A percentile compares a stretch with the other conserved stretches of the same genome.
Evolutionary conservation across 2,329 filamentous ascomycete species (phyloP).

Genomic region (Beauveria rudraprayagi): DNA sequence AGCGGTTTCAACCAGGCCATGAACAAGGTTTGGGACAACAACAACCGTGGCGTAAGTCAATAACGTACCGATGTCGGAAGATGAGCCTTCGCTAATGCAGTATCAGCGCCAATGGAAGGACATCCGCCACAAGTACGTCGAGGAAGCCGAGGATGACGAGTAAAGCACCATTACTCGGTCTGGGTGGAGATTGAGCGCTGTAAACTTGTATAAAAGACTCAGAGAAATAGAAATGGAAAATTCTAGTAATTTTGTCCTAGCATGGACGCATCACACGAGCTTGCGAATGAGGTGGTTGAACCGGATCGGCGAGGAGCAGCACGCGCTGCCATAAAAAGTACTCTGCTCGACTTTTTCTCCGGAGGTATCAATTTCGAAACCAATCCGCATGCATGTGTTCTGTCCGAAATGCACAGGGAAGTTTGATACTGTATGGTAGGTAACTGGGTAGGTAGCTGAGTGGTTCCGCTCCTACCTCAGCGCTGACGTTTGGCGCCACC

Average conservation of each 20-base stretch:
- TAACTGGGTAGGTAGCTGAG: not conserved
- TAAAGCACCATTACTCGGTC: conserved; percentile 23
- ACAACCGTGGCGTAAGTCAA: conserved; percentile 81
- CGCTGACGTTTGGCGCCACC: not conserved
- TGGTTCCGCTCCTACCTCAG: conserved; percentile 1
- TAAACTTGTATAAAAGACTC: conserved; percentile 15
- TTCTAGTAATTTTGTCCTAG: conserved; percentile 2
- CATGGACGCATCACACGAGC: not conserved
- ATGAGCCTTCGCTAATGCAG: conserved; percentile 19
- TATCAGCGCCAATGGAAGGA: conserved; percentile 97
- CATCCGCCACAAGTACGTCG: conserved; percentile 82
- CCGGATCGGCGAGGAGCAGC: not conserved
- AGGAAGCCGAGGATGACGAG: conserved; percentile 61
- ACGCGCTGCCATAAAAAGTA: not conserved
- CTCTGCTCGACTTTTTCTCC: not conserved
- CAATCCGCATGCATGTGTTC: not conserved
- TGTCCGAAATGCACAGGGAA: not conserved
- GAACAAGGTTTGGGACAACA: conserved; percentile 80
- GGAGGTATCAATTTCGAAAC: too few species aligned
- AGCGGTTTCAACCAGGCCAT: conserved; percentile 78
- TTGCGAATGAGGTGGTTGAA: not conserved
- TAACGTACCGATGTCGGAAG: not conserved
- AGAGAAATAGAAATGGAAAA: conserved; percentile 10
- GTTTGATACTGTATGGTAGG: not conserved
- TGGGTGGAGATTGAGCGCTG: conserved; percentile 12